These are phyloP conservation scores for Diversispora eburnea DNA, from an alignment of 192 early-diverging fungal species.

Conservation along the genomic window DNA sequence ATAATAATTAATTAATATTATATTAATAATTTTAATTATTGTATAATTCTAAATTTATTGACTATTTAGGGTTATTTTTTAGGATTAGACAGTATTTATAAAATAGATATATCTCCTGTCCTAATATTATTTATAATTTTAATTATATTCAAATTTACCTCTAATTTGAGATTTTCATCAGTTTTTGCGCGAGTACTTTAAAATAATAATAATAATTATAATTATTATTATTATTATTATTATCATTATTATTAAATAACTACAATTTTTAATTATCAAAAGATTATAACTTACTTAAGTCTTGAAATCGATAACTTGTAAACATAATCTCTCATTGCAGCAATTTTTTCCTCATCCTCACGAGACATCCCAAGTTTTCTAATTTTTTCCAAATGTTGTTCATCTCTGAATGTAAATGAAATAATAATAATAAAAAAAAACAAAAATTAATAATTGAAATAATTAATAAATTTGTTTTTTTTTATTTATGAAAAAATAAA, in stretches of 20 bases:
- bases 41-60: too few species aligned
- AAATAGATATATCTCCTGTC: too few species aligned
- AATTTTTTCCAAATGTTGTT: conserved; percentile 49
- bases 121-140: too few species aligned
- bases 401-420: conserved; percentile 42
- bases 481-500: neutral
- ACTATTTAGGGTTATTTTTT: too few species aligned
- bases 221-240: neutral
- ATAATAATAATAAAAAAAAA: neutral
- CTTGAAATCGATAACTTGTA: conserved; percentile 65
- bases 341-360: conserved; percentile 73
- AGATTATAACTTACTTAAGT: conserved; percentile 25
- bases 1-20: neutral
- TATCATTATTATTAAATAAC: neutral
- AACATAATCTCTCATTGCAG: conserved; percentile 71
- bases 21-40: neutral
- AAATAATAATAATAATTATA: neutral
- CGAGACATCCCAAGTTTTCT: conserved; percentile 66
- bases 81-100: too few species aligned
- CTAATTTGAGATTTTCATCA: conserved; percentile 27
- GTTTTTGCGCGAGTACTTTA: conserved; percentile 30
- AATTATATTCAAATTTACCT: conserved; percentile 17
- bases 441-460: too few species aligned
- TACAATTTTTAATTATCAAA: neutral
- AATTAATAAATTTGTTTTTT: neutral